phyloP scores from a whole-genome alignment of 2,329 filamentous ascomycete genomes.

The Xylaria sp. region DNA sequence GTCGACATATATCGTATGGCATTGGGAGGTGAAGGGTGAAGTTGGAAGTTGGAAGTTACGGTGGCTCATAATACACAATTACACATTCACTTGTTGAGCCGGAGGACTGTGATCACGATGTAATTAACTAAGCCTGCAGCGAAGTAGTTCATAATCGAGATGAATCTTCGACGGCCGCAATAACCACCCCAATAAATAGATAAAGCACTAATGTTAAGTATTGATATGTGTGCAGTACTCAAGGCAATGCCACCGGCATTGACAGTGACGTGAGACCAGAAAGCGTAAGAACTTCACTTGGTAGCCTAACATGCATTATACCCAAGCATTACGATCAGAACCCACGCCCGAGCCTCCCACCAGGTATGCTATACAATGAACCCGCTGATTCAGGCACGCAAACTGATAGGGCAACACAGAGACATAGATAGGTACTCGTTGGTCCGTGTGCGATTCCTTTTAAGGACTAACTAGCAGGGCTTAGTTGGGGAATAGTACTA shows the following conservation, averaged over 20 bases:
- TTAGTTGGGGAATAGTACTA: too few species aligned
- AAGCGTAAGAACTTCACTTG: background rate
- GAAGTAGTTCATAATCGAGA: background rate
- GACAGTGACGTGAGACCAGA: background rate
- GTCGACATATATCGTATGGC: constrained; percentile 16
- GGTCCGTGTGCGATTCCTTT: too few species aligned
- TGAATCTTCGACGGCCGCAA: background rate
- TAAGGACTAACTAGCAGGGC: too few species aligned
- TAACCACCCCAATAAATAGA: background rate
- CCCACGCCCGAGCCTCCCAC: background rate
- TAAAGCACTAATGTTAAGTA: background rate
- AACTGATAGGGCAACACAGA: background rate
- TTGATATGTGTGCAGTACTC: background rate
- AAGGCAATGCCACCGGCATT: background rate
- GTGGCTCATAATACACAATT: background rate
- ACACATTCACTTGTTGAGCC: background rate
- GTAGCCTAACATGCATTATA: background rate
- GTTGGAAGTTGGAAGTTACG: constrained; percentile 12
- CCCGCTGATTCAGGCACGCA: background rate
- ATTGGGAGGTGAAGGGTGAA: constrained; percentile 7
- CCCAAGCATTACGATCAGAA: background rate
- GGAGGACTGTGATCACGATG: background rate
- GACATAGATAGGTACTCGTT: background rate
- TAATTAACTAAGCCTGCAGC: background rate
- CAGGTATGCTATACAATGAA: background rate